A percentile compares a stretch with the other conserved stretches of the same genome.
phyloP scores from a whole-genome alignment of 2,329 filamentous ascomycete genomes.

The Xylaria hypoxylon region DNA sequence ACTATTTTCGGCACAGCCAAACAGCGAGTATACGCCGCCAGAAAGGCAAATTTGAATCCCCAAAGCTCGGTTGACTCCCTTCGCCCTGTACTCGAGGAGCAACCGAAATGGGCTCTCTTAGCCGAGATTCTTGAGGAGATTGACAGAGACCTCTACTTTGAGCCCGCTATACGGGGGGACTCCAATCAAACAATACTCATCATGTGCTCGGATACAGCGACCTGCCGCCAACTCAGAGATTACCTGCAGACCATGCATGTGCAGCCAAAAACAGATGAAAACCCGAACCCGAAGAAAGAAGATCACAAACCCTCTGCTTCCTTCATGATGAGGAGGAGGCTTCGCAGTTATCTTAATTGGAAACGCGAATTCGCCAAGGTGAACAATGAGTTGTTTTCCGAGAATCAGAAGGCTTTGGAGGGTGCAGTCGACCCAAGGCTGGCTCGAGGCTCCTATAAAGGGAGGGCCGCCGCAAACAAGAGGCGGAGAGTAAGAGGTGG shows the following conservation, averaged over 20 bases:
- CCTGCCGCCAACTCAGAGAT: conserved; percentile 88
- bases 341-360: conserved; percentile 90
- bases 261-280: conserved; percentile 63
- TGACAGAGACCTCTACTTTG: conserved; percentile 88
- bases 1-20: conserved; percentile 93
- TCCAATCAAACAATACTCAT: conserved; percentile 93
- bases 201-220: conserved; percentile 92
- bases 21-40: conserved; percentile 80
- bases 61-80: conserved; percentile 69
- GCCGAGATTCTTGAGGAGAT: conserved; percentile 95
- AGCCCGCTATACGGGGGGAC: conserved; percentile 79
- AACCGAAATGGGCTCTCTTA: conserved; percentile 91
- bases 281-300: conserved; percentile 55
- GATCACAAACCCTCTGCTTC: conserved; percentile 76
- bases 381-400: conserved; percentile 80
- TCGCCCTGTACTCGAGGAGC: conserved; percentile 87
- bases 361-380: conserved; percentile 90
- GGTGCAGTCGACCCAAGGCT: conserved; percentile 70
- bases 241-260: conserved; percentile 93
- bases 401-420: conserved; percentile 81
- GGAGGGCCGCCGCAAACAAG: conserved; percentile 83
- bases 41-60: conserved; percentile 67
- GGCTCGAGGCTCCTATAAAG: conserved; percentile 62
- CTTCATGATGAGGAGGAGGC: conserved; percentile 89
- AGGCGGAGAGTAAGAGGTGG: conserved; percentile 86